Evolutionary conservation across 345 rosid species (phyloP).

Genomic region (Aurinia saxatilis): DNA sequence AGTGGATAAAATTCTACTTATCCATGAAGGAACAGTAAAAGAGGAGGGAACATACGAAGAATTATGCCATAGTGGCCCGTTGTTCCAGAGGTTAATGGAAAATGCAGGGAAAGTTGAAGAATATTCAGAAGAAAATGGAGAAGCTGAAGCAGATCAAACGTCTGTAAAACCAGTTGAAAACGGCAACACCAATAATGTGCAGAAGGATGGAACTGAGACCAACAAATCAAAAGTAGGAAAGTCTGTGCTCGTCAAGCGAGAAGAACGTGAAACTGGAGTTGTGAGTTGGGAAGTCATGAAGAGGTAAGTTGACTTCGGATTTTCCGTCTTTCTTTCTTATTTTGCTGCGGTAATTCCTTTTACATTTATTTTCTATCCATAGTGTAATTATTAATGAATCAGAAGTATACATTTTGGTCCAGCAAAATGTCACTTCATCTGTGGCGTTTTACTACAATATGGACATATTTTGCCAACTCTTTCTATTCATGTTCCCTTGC

Average conservation of each 20-base stretch:
- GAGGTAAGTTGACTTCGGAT: slow-evolving; percentile 40
- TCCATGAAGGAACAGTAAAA: slow-evolving; percentile 84
- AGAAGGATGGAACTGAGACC: slow-evolving; percentile 32
- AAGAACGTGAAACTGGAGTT: slow-evolving; percentile 96
- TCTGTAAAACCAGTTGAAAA: slow-evolving; percentile 42
- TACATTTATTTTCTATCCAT: neutral
- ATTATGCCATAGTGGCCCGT: slow-evolving; percentile 54
- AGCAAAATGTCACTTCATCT: no score
- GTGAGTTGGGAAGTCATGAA: slow-evolving; percentile 67
- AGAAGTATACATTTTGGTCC: neutral
- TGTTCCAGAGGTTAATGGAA: slow-evolving; percentile 93
- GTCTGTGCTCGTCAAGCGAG: slow-evolving; percentile 89
- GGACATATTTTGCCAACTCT: neutral
- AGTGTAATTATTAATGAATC: neutral
- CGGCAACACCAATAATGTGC: slow-evolving; percentile 41
- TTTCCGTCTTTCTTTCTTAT: neutral
- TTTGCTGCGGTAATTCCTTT: neutral
- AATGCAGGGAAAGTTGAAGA: slow-evolving; percentile 99
- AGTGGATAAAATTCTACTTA: slow-evolving; percentile 87
- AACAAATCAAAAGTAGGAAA: slow-evolving; percentile 60
- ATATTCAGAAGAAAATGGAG: slow-evolving; percentile 63
- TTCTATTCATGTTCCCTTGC: neutral
- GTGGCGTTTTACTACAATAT: no score
- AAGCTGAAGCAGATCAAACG: slow-evolving; percentile 40
- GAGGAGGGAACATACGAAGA: slow-evolving; percentile 97